These are phyloP conservation scores for Celoporthe dispersa DNA, from an alignment of 2,329 filamentous ascomycete species.

Conservation along the genomic window DNA sequence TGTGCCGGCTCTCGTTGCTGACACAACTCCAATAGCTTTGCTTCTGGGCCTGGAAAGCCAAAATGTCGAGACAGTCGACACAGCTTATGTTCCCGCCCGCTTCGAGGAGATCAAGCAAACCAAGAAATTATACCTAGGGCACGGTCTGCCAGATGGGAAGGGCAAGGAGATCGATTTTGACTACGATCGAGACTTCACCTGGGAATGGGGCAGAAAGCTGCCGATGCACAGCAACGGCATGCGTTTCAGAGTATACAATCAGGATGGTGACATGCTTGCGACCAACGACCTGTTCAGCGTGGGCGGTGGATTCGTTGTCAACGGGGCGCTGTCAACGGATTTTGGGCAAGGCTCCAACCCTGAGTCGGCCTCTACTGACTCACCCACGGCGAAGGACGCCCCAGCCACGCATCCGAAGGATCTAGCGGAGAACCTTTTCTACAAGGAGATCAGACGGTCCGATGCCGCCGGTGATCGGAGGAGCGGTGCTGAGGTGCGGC, in stretches of 20 bases:
- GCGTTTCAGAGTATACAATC: slow-evolving; percentile 55
- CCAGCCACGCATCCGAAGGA: slow-evolving; percentile 48
- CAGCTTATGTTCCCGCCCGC: slow-evolving; percentile 50
- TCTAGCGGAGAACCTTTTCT: slow-evolving; percentile 55
- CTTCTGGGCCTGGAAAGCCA: slow-evolving; percentile 55
- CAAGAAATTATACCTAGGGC: slow-evolving; percentile 50
- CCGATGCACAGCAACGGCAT: slow-evolving; percentile 57
- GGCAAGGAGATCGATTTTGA: slow-evolving; percentile 54
- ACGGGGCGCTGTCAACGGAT: slow-evolving; percentile 51
- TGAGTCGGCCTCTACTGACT: slow-evolving; percentile 22
- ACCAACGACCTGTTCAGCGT: slow-evolving; percentile 57
- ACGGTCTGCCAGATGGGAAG: slow-evolving; percentile 44
- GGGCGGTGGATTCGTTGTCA: slow-evolving; percentile 57
- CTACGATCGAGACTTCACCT: slow-evolving; percentile 53
- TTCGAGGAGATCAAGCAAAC: slow-evolving; percentile 51
- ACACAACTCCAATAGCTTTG: slow-evolving; percentile 38
- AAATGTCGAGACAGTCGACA: slow-evolving; percentile 54
- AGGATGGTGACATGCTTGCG: slow-evolving; percentile 50
- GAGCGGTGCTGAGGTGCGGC: slow-evolving; percentile 49
- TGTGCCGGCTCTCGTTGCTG: not conserved
- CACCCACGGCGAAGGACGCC: slow-evolving; percentile 26
- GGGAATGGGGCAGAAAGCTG: slow-evolving; percentile 58
- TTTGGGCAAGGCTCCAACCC: slow-evolving; percentile 25
- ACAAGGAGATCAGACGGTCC: slow-evolving; percentile 53
- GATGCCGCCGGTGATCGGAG: slow-evolving; percentile 52